phyloP scores from a whole-genome alignment of 352 stramenopile species.

The Phytophthora chlamydospora region DNA sequence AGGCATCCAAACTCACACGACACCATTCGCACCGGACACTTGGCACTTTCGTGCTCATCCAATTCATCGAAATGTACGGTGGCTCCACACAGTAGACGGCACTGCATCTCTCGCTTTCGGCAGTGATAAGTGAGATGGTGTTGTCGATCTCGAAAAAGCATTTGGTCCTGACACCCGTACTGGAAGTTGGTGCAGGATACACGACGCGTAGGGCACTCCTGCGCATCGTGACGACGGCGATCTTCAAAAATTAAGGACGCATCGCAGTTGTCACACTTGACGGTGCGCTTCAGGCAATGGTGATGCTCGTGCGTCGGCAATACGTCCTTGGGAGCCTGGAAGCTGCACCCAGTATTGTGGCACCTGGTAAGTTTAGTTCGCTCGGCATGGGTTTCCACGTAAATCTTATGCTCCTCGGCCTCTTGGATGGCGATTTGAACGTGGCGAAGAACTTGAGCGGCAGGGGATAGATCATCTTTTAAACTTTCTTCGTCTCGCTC shows the following conservation, averaged over 20 bases:
- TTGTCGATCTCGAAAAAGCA: constrained; percentile 43
- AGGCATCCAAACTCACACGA: constrained; percentile 47
- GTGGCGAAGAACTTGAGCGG: constrained; percentile 39
- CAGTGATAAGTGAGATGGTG: constrained; percentile 61
- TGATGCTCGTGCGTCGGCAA: constrained; percentile 65
- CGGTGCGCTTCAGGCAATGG: constrained; percentile 53
- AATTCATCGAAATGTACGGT: constrained; percentile 51
- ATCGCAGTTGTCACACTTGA: constrained; percentile 63
- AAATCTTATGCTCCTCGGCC: constrained; percentile 53
- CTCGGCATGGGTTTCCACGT: constrained; percentile 55
- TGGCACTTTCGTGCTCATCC: constrained; percentile 52
- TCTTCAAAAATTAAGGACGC: constrained; percentile 44
- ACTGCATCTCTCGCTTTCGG: constrained; percentile 56
- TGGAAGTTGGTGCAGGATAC: constrained; percentile 63
- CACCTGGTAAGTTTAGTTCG: constrained; percentile 54
- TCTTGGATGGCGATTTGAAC: constrained; percentile 45
- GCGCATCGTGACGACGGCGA: constrained; percentile 36
- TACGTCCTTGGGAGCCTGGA: constrained; percentile 56
- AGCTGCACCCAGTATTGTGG: constrained; percentile 48
- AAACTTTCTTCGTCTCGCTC: constrained; percentile 27
- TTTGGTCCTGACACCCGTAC: constrained; percentile 49
- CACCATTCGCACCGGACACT: constrained; percentile 57
- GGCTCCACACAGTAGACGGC: constrained; percentile 54
- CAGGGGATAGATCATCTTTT: constrained; percentile 18
- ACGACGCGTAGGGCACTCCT: constrained; percentile 40